Base-by-base conservation (phyloP, 495 filamentous ascomycete genomes). In the Paragyromitra xinjiangensis region DNA sequence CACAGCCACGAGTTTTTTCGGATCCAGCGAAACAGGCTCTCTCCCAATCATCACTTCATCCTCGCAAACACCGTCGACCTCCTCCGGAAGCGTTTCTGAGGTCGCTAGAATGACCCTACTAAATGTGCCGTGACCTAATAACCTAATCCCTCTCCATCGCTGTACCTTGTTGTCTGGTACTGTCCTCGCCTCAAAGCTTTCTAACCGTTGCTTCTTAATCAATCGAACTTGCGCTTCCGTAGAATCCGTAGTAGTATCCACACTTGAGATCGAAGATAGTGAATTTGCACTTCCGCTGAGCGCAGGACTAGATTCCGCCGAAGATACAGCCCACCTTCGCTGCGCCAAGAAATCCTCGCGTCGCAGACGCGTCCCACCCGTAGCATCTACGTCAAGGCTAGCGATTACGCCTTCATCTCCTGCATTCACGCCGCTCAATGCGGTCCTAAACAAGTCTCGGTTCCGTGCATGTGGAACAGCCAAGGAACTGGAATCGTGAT, bases 111-210 rank as follows among this genome's bases (percentile, higher is more conserved):
- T 90, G 37, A 99, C 95, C 77, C 92, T 92, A 84, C 94, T 97
- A 83, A 99, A 99, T 1, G 95, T 97, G 14, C 95, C 95, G 73
- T 97, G 93, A 8, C 95, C 95, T 9, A 99, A 87, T 78, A 91
- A 85, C 66, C 91, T 91, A 29, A 99, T 83, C 42, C 91, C 92
- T 77, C 92, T 87, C 89, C 93, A 99, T 77, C 88, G 86, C 68
- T 87, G 88, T 34, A 86, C 82, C 67, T 89, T 90, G 63, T 85
- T 83, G 73, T 90, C 87, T 29, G 86, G 83, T 9, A 89, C 86
- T 29, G 85, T 87, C 61, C 83, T 85, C 22, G 92, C 91, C 69
- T 90, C 89, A 62, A 92, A 91, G 72, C 88, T 90, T 53, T 91
- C 88, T 63, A 85, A 82, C 2, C 80, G 80, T 56, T 87, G 71